These are phyloP conservation scores for Fusarium chaquense DNA, from an alignment of 2,329 filamentous ascomycete species.

Conservation along the genomic window DNA sequence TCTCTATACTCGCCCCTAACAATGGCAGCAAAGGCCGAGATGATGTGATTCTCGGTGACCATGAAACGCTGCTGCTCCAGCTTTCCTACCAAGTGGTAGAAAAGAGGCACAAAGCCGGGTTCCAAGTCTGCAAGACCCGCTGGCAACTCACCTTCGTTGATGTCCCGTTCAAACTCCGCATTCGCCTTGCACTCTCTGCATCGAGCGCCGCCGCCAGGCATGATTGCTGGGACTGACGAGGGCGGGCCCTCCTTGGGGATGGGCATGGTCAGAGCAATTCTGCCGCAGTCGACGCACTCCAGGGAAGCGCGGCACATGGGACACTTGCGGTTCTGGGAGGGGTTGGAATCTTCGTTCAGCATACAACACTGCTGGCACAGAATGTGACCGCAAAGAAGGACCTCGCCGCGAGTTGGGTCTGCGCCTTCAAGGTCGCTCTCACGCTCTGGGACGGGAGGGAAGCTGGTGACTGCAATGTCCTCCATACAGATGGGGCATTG, in stretches of 20 bases:
- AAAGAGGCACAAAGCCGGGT: conserved; percentile 28
- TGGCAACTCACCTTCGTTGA: conserved; percentile 27
- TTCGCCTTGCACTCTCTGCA: conserved; percentile 35
- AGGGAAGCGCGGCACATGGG: conserved; percentile 28
- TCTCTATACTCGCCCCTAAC: conserved; percentile 18
- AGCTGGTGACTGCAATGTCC: conserved; percentile 7
- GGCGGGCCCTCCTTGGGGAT: background rate
- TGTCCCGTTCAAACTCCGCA: background rate
- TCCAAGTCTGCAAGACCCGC: conserved; percentile 6
- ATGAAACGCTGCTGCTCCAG: background rate
- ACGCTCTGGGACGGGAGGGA: background rate
- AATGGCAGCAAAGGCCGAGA: background rate
- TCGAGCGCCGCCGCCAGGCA: background rate
- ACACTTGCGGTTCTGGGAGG: background rate
- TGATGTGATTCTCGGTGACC: background rate
- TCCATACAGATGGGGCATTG: conserved; percentile 40
- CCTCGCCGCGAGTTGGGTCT: background rate
- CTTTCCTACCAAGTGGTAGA: conserved; percentile 25
- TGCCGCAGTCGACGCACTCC: conserved; percentile 11
- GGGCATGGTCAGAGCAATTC: fast-evolving
- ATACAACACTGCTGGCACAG: conserved; percentile 35
- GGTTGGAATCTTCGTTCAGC: background rate
- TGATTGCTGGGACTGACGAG: background rate
- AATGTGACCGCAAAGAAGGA: conserved; percentile 44
- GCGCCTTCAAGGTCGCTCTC: fast-evolving